Evolutionary conservation across 306 rosid genomes (phyloP).

Genomic region (Bauhinia variegata): DNA sequence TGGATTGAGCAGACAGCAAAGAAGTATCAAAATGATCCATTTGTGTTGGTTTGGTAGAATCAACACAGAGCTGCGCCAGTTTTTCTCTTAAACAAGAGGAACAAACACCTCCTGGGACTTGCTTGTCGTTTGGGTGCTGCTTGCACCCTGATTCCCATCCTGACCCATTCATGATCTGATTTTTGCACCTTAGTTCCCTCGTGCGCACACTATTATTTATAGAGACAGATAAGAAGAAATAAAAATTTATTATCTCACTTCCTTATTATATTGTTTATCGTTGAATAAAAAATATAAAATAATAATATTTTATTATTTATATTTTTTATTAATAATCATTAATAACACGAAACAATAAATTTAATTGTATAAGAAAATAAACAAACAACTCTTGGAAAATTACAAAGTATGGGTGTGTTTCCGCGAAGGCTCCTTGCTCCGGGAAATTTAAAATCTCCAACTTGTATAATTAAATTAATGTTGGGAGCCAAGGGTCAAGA

Average conservation of each 20-base stretch:
- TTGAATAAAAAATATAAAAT: too few species aligned
- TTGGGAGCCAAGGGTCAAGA: neutral
- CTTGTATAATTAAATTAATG: too few species aligned
- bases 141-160: constrained; percentile 56
- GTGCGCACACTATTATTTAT: constrained; percentile 15
- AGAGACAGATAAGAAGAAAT: neutral
- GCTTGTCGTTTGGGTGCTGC: constrained; percentile 47
- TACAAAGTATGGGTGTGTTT: neutral
- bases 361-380: too few species aligned
- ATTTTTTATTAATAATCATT: too few species aligned
- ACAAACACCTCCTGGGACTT: constrained; percentile 63
- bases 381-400: constrained; percentile 18
- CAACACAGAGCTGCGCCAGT: constrained; percentile 46
- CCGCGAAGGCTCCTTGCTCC: constrained; percentile 19
- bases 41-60: neutral
- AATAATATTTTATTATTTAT: too few species aligned
- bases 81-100: constrained; percentile 60
- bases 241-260: too few species aligned
- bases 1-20: neutral
- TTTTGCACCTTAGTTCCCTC: neutral
- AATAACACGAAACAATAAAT: too few species aligned
- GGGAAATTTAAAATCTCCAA: neutral
- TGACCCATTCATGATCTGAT: constrained; percentile 40
- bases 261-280: too few species aligned
- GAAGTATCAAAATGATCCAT: constrained; percentile 8